Conservation (phyloP, 305 asterid genomes). For the Solanum chacoense region DNA sequence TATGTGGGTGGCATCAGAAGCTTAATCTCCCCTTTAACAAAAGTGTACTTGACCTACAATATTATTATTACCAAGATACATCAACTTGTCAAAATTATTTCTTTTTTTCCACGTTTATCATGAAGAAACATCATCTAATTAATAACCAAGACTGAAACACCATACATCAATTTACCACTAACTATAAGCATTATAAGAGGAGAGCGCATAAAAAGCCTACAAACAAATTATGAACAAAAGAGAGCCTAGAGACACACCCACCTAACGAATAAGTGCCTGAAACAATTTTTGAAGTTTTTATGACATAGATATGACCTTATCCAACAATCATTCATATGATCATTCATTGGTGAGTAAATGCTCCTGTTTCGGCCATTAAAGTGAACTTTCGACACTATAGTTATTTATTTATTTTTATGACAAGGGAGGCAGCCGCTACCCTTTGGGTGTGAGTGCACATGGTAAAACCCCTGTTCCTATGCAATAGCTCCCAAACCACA, state of each 20-base stretch:
- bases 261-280: not conserved
- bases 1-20: constrained; percentile 80
- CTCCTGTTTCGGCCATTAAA: not conserved
- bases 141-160: not conserved
- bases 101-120: not conserved
- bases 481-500: no score
- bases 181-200: not conserved
- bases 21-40: constrained; percentile 39
- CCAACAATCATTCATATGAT: not conserved
- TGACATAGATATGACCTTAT: not conserved
- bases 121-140: not conserved
- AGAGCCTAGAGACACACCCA: not conserved
- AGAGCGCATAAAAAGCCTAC: not conserved
- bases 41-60: constrained; percentile 61
- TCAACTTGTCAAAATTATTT: not conserved
- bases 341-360: not conserved
- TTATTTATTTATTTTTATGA: no score
- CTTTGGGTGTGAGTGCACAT: no score
- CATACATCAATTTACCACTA: not conserved
- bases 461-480: no score
- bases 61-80: not conserved
- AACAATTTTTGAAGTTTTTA: not conserved
- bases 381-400: not conserved
- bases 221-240: not conserved
- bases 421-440: no score